Evolutionary conservation across 2,329 filamentous ascomycete species (phyloP).

Genomic region (Hirsutella minnesotensis): DNA sequence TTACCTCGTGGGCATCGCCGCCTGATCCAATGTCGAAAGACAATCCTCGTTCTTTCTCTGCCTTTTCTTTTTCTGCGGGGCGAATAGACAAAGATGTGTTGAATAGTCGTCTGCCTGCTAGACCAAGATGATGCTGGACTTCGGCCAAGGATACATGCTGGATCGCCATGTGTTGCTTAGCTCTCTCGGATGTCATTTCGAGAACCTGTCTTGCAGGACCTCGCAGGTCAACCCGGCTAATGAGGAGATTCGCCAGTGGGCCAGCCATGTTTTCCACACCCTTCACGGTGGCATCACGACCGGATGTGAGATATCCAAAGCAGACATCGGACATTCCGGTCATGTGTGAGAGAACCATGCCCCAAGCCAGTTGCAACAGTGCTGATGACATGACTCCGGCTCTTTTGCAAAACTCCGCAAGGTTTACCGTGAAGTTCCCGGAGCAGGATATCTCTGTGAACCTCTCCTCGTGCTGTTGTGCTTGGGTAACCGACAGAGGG

Average conservation of each 20-base stretch:
- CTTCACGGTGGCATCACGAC: constrained; percentile 36
- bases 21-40: constrained; percentile 4
- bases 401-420: constrained; percentile 20
- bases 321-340: constrained; percentile 33
- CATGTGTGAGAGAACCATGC: constrained; percentile 34
- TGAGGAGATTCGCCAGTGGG: constrained; percentile 42
- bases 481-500: background rate
- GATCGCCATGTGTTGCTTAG: constrained; percentile 31
- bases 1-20: constrained; percentile 7
- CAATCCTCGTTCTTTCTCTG: background rate
- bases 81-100: constrained; percentile 22
- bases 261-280: constrained; percentile 37
- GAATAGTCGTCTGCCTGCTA: constrained; percentile 13
- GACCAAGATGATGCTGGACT: constrained; percentile 24
- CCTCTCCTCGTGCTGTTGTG: background rate
- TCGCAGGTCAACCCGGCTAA: constrained; percentile 29
- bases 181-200: constrained; percentile 30
- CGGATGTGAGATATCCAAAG: constrained; percentile 42
- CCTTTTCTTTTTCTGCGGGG: constrained; percentile 4
- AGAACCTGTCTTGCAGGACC: constrained; percentile 20
- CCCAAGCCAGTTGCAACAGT: constrained; percentile 40
- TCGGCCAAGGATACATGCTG: constrained; percentile 37
- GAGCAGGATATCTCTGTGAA: constrained; percentile 1
- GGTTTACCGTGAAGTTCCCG: background rate
- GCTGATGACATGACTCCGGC: constrained; percentile 34